Percentiles rank a stretch among this genome's conserved stretches.
These are phyloP conservation scores for Daucus carota DNA, from an alignment of 129 eudicot genomes.

Conservation along the genomic window DNA sequence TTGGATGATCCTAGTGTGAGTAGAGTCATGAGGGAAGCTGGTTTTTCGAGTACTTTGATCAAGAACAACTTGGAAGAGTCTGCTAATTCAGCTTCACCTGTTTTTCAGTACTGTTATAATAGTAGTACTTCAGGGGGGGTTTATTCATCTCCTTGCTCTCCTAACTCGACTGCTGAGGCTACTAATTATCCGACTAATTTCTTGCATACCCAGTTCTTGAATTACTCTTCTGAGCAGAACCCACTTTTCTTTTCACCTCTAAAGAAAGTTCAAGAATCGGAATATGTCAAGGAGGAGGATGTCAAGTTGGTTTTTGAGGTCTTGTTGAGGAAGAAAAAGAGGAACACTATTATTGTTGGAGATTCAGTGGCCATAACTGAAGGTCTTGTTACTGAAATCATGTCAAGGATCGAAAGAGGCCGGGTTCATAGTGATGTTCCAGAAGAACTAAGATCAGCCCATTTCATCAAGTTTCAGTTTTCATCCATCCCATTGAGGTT, in stretches of 20 bases:
- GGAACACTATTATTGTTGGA: slow-evolving; percentile 58
- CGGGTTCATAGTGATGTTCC: slow-evolving; percentile 33
- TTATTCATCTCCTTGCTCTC: slow-evolving; percentile 73
- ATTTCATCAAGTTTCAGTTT: slow-evolving; percentile 58
- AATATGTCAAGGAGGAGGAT: slow-evolving; percentile 48
- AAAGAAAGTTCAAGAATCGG: slow-evolving; percentile 13
- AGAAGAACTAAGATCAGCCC: slow-evolving; percentile 39
- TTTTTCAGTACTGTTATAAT: slow-evolving; percentile 39
- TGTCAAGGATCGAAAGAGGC: slow-evolving; percentile 52
- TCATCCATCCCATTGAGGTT: slow-evolving; percentile 59
- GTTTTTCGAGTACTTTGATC: slow-evolving; percentile 64
- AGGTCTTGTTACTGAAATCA: slow-evolving; percentile 42
- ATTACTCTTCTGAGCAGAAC: slow-evolving; percentile 39
- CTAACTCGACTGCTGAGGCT: slow-evolving; percentile 23
- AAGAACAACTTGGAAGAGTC: slow-evolving; percentile 59
- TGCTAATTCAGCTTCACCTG: slow-evolving; percentile 39
- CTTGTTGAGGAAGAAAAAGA: slow-evolving; percentile 40
- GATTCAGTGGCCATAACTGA: slow-evolving; percentile 49
- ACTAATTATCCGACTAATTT: slow-evolving; percentile 28
- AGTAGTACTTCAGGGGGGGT: slow-evolving; percentile 50
- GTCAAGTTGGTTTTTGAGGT: slow-evolving; percentile 55
- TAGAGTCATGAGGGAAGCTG: slow-evolving; percentile 92
- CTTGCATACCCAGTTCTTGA: slow-evolving; percentile 49
- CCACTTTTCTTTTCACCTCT: slow-evolving; percentile 38
- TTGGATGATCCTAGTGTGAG: slow-evolving; percentile 91